These are phyloP conservation scores for Ascochyta koolunga DNA, from an alignment of 2,329 filamentous ascomycete species.

Conservation along the genomic window DNA sequence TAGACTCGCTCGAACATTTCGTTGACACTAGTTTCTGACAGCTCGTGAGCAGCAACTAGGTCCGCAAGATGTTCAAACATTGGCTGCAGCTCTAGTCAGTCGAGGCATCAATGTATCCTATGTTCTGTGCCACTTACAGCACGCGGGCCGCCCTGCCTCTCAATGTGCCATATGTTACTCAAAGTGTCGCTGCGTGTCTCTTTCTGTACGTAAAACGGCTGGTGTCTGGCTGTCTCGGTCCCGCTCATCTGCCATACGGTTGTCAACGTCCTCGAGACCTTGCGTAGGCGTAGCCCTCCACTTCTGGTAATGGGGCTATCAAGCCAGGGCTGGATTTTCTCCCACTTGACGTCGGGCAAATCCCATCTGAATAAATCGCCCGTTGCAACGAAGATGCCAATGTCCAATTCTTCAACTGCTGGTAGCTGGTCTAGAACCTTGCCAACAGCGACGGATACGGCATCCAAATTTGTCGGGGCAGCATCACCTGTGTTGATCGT, in stretches of 20 bases:
- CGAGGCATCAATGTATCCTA: not conserved
- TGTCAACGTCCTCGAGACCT: constrained; percentile 26
- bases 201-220: constrained; percentile 30
- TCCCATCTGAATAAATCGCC: constrained; percentile 33
- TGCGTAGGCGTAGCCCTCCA: constrained; percentile 16
- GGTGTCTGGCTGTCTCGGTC: constrained; percentile 4
- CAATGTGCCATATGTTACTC: constrained; percentile 20
- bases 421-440: constrained; percentile 33
- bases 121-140: constrained; percentile 19
- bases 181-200: constrained; percentile 21
- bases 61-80: constrained; percentile 20
- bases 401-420: constrained; percentile 30
- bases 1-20: constrained; percentile 24
- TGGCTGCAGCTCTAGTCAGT: constrained; percentile 8
- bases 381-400: constrained; percentile 32
- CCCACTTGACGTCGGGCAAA: constrained; percentile 34
- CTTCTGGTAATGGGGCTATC: constrained; percentile 21
- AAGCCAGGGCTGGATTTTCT: constrained; percentile 35
- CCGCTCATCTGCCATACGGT: constrained; percentile 14
- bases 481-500: not conserved
- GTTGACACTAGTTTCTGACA: constrained; percentile 14
- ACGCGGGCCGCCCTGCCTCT: constrained; percentile 24
- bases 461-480: constrained; percentile 17
- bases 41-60: constrained; percentile 3
- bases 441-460: constrained; percentile 26